Base-by-base conservation (phyloP, 129 eudicot species). In the Silybum marianum region DNA sequence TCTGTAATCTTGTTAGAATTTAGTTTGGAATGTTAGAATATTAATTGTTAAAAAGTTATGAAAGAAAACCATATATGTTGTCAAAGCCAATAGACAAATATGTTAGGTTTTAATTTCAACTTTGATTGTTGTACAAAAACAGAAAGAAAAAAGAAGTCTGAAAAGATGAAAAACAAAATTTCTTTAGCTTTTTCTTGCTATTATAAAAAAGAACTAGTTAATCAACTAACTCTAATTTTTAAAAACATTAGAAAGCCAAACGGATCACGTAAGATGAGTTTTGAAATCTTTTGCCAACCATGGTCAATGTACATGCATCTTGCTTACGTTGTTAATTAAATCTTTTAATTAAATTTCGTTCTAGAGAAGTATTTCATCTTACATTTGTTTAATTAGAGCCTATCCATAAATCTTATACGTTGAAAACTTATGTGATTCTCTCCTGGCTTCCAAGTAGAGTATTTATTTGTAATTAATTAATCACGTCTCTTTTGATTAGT, bases 251-350 rank as follows among this genome's bases (percentile, higher is more conserved):
- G 72, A 77, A 62, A 77, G 54, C 30, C 32, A 77, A 77, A 77
- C 16, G 72, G 72, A 77, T 77, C 80, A 77, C 63, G 80, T 21
- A 77, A 77, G n/a, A 77, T 77, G 19, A 77, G 9, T 9, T 21
- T 77, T 32, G 51, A 76, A 34, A 58, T 60, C 23, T 36, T 77
- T 22, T 60, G 36, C 51, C 72, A 58, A 4, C 19, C 19, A 60
- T 62, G 58, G 70, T 76, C 80, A 60, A 76, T 28, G 22, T 76
- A 34, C 51, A 58, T 58, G 66, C 66, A 63, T 63, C 51, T 76
- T 62, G 8, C 48, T 21, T 32, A 62, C 54, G 48, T 34, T 21
- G 54, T 76, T 34, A 32, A 12, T 46, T 11, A 58, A 44, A 60
- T 34, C 80, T 77, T 62, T 10, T 62, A 76, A 71, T 1, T 18